phyloP scores from a whole-genome alignment of 1,284 basidiomycete genomes.

The Sphagnurus paluster region DNA sequence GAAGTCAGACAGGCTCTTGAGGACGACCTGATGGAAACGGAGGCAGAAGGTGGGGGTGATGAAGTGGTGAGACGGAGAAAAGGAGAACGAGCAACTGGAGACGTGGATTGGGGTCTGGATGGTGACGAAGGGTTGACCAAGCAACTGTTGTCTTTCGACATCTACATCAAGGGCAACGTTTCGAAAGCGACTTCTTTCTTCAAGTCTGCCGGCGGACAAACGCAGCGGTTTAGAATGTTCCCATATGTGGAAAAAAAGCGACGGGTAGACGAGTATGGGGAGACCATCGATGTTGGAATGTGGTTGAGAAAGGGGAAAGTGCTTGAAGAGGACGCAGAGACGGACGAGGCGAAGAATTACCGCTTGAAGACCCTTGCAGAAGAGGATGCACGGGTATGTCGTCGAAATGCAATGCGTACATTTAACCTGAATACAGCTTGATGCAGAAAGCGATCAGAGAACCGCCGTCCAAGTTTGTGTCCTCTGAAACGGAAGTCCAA shows the following conservation, averaged over 20 bases:
- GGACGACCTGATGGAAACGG: constrained; percentile 47
- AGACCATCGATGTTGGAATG: constrained; percentile 91
- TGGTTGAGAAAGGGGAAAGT: constrained; percentile 90
- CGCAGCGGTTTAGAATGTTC: constrained; percentile 92
- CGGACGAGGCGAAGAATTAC: constrained; percentile 76
- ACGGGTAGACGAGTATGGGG: constrained; percentile 93
- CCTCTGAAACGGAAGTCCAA: constrained; percentile 72
- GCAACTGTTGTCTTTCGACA: constrained; percentile 87
- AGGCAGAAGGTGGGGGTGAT: constrained; percentile 23
- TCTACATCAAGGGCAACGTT: constrained; percentile 94
- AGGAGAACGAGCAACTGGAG: constrained; percentile 51
- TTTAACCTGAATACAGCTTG: neutral
- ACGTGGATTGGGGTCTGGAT: constrained; percentile 68
- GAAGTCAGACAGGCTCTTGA: constrained; percentile 66
- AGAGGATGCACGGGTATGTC: constrained; percentile 74
- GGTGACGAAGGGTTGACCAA: constrained; percentile 72
- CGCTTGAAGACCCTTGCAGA: constrained; percentile 71
- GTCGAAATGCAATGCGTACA: neutral
- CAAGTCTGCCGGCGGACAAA: constrained; percentile 68
- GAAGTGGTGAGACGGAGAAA: constrained; percentile 37
- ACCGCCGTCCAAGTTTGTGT: constrained; percentile 90
- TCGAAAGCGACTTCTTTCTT: constrained; percentile 83
- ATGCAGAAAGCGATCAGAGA: constrained; percentile 71
- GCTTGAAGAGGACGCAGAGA: constrained; percentile 85
- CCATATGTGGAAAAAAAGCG: constrained; percentile 94